Percentiles rank a stretch among this genome's conserved stretches.
phyloP scores from a whole-genome alignment of 306 rosid species.

The Sicyos baderoa region DNA sequence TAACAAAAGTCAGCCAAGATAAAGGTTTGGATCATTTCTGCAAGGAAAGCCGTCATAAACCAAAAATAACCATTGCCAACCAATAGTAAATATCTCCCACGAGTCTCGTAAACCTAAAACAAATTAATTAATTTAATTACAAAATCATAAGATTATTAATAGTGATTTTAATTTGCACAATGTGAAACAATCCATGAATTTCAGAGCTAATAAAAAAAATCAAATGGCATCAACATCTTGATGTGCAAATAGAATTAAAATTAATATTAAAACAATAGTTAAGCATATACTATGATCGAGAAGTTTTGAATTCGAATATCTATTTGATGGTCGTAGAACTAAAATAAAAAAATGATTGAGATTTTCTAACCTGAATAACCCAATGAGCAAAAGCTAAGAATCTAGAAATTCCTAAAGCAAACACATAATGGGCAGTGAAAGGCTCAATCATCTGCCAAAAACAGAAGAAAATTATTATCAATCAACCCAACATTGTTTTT shows the following conservation, averaged over 20 bases:
- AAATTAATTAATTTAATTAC: not conserved
- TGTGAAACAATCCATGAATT: too few species aligned
- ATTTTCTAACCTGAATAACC: conserved; percentile 41
- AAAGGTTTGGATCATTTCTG: conserved; percentile 62
- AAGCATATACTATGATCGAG: too few species aligned
- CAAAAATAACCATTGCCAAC: conserved; percentile 49
- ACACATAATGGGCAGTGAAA: conserved; percentile 70
- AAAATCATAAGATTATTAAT: not conserved
- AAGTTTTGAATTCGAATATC: too few species aligned
- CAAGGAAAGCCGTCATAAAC: conserved; percentile 41
- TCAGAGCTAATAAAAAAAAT: too few species aligned
- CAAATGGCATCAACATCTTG: too few species aligned
- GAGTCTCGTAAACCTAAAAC: conserved; percentile 47
- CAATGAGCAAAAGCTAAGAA: conserved; percentile 61
- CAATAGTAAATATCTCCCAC: conserved; percentile 36
- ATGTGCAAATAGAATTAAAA: too few species aligned
- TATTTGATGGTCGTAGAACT: too few species aligned
- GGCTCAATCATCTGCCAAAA: conserved; percentile 61
- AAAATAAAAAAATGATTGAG: too few species aligned
- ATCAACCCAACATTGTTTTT: not conserved
- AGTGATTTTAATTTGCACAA: not conserved
- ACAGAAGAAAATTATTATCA: not conserved
- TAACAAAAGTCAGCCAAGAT: conserved; percentile 80
- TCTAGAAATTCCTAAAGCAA: conserved; percentile 79
- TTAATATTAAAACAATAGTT: too few species aligned